Conservation (phyloP, 768 basidiomycete genomes). For the Auricularia cornea region DNA sequence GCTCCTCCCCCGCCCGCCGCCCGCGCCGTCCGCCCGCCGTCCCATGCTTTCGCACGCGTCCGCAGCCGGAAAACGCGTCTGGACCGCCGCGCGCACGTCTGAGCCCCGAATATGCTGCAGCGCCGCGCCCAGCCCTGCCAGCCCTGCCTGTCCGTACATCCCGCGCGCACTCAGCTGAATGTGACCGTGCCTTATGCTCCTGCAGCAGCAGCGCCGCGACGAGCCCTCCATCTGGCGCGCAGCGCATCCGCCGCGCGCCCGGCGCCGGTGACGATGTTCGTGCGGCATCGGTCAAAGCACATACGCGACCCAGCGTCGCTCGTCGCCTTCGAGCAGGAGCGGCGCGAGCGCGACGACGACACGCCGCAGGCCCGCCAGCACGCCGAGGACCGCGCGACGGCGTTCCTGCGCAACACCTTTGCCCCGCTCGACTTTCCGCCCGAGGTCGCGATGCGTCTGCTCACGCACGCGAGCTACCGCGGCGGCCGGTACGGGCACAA, state of each 20-base stretch:
- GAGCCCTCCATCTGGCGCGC: not conserved
- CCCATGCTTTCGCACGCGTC: not conserved
- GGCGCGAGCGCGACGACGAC: not conserved
- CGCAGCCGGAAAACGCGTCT: not conserved
- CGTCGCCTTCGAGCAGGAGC: not conserved
- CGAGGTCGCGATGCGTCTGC: constrained; percentile 60
- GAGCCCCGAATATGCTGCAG: not conserved
- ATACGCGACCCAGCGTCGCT: not conserved
- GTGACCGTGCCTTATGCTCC: not conserved
- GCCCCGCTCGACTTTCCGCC: constrained; percentile 58
- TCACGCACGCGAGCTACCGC: constrained; percentile 73
- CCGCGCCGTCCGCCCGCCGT: not conserved
- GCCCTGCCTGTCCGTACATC: too few relatives aligned
- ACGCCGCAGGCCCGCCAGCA: not conserved
- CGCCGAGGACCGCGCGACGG: not conserved
- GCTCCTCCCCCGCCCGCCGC: not conserved
- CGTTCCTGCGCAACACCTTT: constrained; percentile 46
- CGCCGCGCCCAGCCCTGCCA: not conserved
- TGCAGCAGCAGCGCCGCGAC: not conserved
- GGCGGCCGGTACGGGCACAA: constrained; percentile 61
- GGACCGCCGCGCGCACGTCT: not conserved
- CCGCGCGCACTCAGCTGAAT: too few relatives aligned
- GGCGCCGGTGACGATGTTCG: not conserved
- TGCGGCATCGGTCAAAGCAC: not conserved
- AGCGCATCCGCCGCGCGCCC: not conserved